Percentiles rank a stretch among this genome's conserved stretches.
These are phyloP conservation scores for Trichoderma gamsii DNA, from an alignment of 495 filamentous ascomycete species.

Conservation along the genomic window DNA sequence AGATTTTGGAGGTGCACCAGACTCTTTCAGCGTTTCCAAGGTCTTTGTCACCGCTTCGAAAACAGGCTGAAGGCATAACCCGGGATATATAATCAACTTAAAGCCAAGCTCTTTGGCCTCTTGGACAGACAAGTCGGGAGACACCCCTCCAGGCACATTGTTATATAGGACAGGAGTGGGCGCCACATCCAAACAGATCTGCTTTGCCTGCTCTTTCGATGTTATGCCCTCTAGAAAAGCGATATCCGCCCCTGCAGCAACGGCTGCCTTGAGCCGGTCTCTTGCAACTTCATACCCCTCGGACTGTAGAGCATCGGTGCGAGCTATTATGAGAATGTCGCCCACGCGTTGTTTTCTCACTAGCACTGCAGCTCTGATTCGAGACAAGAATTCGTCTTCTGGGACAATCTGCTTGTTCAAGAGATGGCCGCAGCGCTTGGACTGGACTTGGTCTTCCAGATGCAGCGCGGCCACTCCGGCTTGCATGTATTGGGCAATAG, in stretches of 20 bases:
- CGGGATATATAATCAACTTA: slow-evolving; percentile 27
- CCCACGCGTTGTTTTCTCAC: slow-evolving; percentile 14
- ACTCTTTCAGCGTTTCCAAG: slow-evolving; percentile 33
- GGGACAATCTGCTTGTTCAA: slow-evolving; percentile 50
- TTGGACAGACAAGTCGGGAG: slow-evolving; percentile 21
- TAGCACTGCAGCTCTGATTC: slow-evolving; percentile 38
- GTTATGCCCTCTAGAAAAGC: slow-evolving; percentile 52
- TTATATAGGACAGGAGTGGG: slow-evolving; percentile 29
- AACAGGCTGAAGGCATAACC: slow-evolving; percentile 32
- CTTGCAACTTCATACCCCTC: slow-evolving; percentile 53
- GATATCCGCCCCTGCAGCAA: slow-evolving; percentile 49
- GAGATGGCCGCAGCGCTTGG: slow-evolving; percentile 54
- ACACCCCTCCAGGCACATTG: slow-evolving; percentile 25
- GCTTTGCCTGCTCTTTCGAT: slow-evolving; percentile 40
- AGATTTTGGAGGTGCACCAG: slow-evolving; percentile 35
- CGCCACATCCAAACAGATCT: slow-evolving; percentile 21
- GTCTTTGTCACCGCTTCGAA: slow-evolving; percentile 38
- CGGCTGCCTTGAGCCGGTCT: slow-evolving; percentile 33
- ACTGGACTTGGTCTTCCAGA: slow-evolving; percentile 58
- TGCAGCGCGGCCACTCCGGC: slow-evolving; percentile 57
- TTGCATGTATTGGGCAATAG: slow-evolving; percentile 49
- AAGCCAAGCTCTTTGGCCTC: slow-evolving; percentile 28
- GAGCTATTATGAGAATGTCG: slow-evolving; percentile 60
- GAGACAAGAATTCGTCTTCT: slow-evolving; percentile 42
- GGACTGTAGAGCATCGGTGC: slow-evolving; percentile 53